Evolutionary conservation across 2,329 filamentous ascomycete species (phyloP).

Genomic region (Zarea fungicola): DNA sequence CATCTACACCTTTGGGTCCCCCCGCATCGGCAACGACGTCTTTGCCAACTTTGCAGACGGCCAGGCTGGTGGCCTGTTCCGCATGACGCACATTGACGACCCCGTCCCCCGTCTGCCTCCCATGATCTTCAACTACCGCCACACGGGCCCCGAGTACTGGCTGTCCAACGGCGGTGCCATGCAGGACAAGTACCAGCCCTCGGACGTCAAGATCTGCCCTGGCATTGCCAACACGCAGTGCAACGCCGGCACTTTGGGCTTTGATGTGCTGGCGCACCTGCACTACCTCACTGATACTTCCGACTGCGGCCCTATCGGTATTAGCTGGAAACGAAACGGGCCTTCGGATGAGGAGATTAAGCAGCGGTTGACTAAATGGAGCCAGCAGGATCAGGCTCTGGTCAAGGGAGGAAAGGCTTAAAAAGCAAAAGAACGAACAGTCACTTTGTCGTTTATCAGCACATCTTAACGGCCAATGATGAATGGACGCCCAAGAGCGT

Average conservation of each 20-base stretch:
- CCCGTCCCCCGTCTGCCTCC: slow-evolving; percentile 64
- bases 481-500: background rate
- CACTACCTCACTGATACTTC: slow-evolving; percentile 44
- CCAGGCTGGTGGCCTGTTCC: slow-evolving; percentile 50
- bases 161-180: slow-evolving; percentile 34
- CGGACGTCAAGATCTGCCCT: slow-evolving; percentile 41
- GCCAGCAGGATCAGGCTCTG: slow-evolving; percentile 27
- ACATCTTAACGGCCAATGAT: background rate
- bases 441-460: background rate
- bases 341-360: slow-evolving; percentile 33
- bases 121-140: slow-evolving; percentile 54
- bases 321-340: slow-evolving; percentile 22
- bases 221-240: slow-evolving; percentile 44
- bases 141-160: slow-evolving; percentile 68
- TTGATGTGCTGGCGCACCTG: slow-evolving; percentile 41
- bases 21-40: slow-evolving; percentile 55
- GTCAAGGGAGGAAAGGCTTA: background rate
- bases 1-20: slow-evolving; percentile 62
- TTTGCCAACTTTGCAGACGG: slow-evolving; percentile 49
- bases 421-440: background rate
- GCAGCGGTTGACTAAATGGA: slow-evolving; percentile 31
- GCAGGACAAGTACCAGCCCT: slow-evolving; percentile 31
- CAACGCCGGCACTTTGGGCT: slow-evolving; percentile 44
- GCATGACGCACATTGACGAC: slow-evolving; percentile 63
- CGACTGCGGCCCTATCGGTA: slow-evolving; percentile 30